Evolutionary conservation across 1,284 basidiomycete genomes (phyloP), one percentile per base, ranked within the genome.

Genomic region (Porogramme epimiltina): DNA sequence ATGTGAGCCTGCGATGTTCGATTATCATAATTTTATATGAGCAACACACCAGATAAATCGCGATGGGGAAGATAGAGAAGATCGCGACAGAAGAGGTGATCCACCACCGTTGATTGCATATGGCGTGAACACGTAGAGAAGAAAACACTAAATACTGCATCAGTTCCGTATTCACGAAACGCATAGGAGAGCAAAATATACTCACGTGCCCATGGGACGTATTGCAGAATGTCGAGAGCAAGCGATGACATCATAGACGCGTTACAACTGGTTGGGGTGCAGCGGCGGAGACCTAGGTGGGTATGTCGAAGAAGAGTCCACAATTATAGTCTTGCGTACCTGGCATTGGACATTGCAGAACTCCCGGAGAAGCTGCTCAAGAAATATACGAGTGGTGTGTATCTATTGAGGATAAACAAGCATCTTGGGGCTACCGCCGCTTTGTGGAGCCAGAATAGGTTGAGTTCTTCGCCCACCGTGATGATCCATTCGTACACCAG

Each of bases 351-450:
- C 42, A 44, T 8, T 13, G 20, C 11, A 9, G n/a, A 31, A 9
- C 15, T 40, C 4, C 38, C 38, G 0, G 49, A 26, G 19, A 45
- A 45, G 33, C 39, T 45, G 0, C 34, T 22, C 6, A 43, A 36
- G 15, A 42, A 9, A 23, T 42, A 45, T 2, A 47, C 22, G 5
- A 55, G 24, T 1, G 50, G 33, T 0, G 41, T 8, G 15, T 58
- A 58, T 20, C 53, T 40, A 39, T 50, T 52, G 18, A 34, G 11
- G 24, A 49, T 26, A 45, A 52, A 58, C 24, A 58, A n/a, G 18
- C 46, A 3, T 4, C 38, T 42, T n/a, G n/a, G n/a, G 3, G 48
- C 49, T 9, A 3, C 42, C 0, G 53, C 45, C 23, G 45, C 15
- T 25, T 46, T 43, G 25, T 38, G 26, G 24, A 24, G 49, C 53